Evolutionary conservation across 768 basidiomycete species (phyloP).

Genomic region (Panellus pusillus): DNA sequence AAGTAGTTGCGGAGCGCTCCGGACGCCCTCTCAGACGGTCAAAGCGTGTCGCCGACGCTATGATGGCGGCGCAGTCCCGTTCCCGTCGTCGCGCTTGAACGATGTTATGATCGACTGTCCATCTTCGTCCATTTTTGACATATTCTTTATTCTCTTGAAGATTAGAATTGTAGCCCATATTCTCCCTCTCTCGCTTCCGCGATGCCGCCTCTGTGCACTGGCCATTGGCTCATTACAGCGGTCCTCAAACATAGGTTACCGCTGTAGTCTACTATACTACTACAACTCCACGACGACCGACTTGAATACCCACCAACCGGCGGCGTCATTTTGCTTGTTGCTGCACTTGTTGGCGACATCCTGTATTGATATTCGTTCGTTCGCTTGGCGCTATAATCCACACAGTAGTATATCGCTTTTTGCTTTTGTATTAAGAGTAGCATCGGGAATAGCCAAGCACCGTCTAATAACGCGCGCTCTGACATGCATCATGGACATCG

Average conservation of each 20-base stretch:
- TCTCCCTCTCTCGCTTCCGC: slow-evolving; percentile 8
- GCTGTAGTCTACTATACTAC: slow-evolving; percentile 9
- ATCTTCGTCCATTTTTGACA: slow-evolving; percentile 16
- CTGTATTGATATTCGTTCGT: slow-evolving; percentile 20
- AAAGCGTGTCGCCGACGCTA: slow-evolving; percentile 65
- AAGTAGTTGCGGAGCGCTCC: neutral
- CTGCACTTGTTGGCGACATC: slow-evolving; percentile 14
- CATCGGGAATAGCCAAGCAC: slow-evolving; percentile 16
- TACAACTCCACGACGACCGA: slow-evolving; percentile 18
- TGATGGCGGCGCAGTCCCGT: slow-evolving; percentile 43
- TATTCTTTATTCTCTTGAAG: slow-evolving; percentile 22
- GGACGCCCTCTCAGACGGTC: slow-evolving; percentile 57
- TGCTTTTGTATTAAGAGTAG: slow-evolving; percentile 20
- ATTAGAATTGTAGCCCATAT: slow-evolving; percentile 23
- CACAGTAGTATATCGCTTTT: slow-evolving; percentile 13
- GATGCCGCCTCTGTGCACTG: slow-evolving; percentile 9
- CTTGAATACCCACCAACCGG: slow-evolving; percentile 17
- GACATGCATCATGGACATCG: neutral
- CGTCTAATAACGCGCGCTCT: slow-evolving; percentile 8
- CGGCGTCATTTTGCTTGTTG: slow-evolving; percentile 16
- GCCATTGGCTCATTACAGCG: slow-evolving; percentile 4
- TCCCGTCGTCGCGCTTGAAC: slow-evolving; percentile 34
- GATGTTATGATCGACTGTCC: slow-evolving; percentile 4
- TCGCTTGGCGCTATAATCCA: slow-evolving; percentile 8
- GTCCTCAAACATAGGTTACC: neutral